Conservation (phyloP, 2,329 filamentous ascomycete genomes). For the Diaporthe longicolla region DNA sequence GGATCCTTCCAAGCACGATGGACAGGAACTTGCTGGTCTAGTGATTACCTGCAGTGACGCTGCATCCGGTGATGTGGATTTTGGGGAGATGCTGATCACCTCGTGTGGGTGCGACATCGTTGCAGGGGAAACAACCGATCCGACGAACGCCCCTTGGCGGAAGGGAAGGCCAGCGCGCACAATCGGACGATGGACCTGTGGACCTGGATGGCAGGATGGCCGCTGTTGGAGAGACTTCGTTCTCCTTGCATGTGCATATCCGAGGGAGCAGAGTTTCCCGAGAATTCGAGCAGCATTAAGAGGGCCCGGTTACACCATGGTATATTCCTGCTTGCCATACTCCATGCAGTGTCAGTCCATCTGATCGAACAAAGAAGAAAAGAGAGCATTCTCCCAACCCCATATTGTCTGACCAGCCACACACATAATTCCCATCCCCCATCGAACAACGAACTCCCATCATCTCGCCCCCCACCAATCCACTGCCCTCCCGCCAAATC, state of each 20-base stretch:
- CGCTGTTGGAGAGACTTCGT: constrained; percentile 1
- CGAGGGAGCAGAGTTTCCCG: constrained; percentile 10
- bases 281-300: no score
- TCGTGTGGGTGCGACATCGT: constrained; percentile 26
- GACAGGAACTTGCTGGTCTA: constrained; percentile 24
- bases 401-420: constrained; percentile 18
- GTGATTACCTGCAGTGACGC: constrained; percentile 32
- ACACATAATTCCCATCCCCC: constrained; percentile 8
- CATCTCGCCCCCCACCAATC: neutral
- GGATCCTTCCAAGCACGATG: constrained; percentile 34
- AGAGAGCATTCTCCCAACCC: neutral
- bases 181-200: neutral
- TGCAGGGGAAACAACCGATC: constrained; percentile 28
- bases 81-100: constrained; percentile 22
- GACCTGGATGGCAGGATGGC: neutral
- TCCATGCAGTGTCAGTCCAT: neutral
- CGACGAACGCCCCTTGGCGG: constrained; percentile 31
- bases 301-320: neutral
- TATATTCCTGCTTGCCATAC: neutral
- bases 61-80: constrained; percentile 32
- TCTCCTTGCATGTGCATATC: constrained; percentile 32
- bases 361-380: neutral
- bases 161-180: neutral
- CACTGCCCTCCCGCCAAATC: constrained; percentile 4
- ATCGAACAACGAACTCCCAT: neutral